Evolutionary conservation across 345 rosid genomes (phyloP), one percentile per base, ranked within the genome.

Genomic region (Brassica incana): DNA sequence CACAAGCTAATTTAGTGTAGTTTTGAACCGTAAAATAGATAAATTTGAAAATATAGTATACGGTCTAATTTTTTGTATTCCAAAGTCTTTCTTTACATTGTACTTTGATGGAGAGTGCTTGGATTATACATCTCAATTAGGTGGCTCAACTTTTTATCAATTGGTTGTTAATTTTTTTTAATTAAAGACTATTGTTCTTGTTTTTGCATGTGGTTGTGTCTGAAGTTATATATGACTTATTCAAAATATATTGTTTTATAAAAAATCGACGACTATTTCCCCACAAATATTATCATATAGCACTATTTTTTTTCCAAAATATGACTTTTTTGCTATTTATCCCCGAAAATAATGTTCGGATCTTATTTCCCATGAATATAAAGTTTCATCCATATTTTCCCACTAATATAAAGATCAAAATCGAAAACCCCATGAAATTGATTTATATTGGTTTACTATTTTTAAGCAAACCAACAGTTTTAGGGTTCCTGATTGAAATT

Each of bases 121-220:
- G n/a, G 40, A 36, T 36, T 7, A 36, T 36, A 36, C 40, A 36
- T 36, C 8, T 36, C 54, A 59, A 4, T 9, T 69, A 60, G 62
- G 62, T 68, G 32, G 61, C 45, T 73, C n/a, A 59, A 45, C 36
- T 33, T 33, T 4, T 5, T 36, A 8, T 36, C 43, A 32, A 10
- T 33, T 69, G 8, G 16, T 69, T 58, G 40, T 32, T 52, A n/a
- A n/a, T 25, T 16, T 36, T 11, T 54, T 54, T 14, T 52, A 18
- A 8, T 64, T 30, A 1, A 6, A 33, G 50, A 65, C 43, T 65
- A 3, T n/a, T 20, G 25, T 50, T 27, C 20, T 56, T 54, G 4
- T 6, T 50, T 65, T 30, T 63, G 43, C 67, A 32, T 65, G 32
- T 76, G 60, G 67, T 67, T 67, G 66, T 67, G 11, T 75, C 27